Conservation (phyloP, 2,329 filamentous ascomycete genomes). For the Paracorniculantispora psalliotae region DNA sequence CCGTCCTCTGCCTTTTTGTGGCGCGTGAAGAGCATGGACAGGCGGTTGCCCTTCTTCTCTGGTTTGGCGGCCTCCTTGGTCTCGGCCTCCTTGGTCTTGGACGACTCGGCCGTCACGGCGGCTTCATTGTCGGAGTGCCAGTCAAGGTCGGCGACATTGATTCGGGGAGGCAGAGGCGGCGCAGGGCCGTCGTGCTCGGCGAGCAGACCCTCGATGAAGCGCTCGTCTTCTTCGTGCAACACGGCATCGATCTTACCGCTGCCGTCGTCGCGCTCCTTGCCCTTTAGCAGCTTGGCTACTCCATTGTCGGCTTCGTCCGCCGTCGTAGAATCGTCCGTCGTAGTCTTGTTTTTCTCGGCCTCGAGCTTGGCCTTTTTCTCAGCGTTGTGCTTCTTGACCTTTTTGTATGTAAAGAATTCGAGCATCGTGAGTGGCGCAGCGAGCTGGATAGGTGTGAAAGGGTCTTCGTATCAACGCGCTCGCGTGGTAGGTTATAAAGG, state of each 20-base stretch:
- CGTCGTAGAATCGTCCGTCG: conserved; percentile 21
- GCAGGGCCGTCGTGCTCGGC: conserved; percentile 37
- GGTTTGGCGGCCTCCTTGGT: conserved; percentile 19
- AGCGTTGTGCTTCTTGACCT: conserved; percentile 54
- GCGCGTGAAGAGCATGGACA: conserved; percentile 33
- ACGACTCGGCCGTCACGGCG: conserved; percentile 9
- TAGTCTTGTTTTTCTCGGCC: conserved; percentile 20
- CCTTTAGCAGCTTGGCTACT: not conserved
- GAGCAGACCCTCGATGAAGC: conserved; percentile 38
- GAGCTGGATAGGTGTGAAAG: not conserved
- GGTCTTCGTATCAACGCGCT: not conserved
- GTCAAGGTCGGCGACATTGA: conserved; percentile 46
- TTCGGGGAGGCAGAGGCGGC: conserved; percentile 52
- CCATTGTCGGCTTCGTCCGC: conserved; percentile 47
- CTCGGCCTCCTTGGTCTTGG: conserved; percentile 15
- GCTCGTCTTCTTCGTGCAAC: conserved; percentile 13
- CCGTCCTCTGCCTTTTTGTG: conserved; percentile 37
- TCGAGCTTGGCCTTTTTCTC: conserved; percentile 38
- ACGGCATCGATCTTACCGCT: conserved; percentile 3
- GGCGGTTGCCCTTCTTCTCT: conserved; percentile 30
- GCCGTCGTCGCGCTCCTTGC: conserved; percentile 11
- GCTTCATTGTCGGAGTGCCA: conserved; percentile 36
- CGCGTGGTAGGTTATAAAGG: not conserved
- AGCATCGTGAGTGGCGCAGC: conserved; percentile 42
- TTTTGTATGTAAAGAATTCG: conserved; percentile 59